phyloP scores from a whole-genome alignment of 306 rosid genomes.

The Vachellia collinsii region DNA sequence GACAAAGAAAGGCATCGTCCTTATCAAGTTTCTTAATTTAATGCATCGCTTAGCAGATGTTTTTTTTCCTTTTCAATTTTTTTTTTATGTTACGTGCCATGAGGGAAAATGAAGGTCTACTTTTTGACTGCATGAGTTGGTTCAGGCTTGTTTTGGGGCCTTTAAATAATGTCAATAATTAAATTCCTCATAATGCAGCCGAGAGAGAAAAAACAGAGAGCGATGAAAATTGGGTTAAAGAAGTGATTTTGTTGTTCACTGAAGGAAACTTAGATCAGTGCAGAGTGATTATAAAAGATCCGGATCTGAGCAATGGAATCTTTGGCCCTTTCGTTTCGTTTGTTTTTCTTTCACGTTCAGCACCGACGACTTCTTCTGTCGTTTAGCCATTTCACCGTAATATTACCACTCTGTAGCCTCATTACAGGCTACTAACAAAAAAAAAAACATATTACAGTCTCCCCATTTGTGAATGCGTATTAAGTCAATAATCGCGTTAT shows the following conservation, averaged over 20 bases:
- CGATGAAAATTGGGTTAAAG: background rate
- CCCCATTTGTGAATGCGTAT: background rate
- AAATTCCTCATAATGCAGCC: background rate
- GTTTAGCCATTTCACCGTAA: background rate
- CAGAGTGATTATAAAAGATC: background rate
- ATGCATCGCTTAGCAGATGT: background rate
- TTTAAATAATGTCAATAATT: background rate
- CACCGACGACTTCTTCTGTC: constrained; percentile 4
- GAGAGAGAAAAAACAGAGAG: background rate
- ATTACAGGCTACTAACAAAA: background rate
- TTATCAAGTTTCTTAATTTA: background rate
- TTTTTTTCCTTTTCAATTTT: background rate
- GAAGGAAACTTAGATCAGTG: background rate
- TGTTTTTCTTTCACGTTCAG: background rate
- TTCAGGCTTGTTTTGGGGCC: background rate
- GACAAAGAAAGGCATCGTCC: background rate
- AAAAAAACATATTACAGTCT: too few species aligned
- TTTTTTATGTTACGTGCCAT: background rate
- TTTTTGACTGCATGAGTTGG: background rate
- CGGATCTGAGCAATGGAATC: background rate
- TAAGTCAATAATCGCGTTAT: background rate
- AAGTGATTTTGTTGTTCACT: background rate
- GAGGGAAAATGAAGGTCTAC: background rate
- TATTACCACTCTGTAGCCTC: background rate
- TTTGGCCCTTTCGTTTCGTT: background rate